Percentiles rank a stretch among this genome's conserved stretches.
Conservation (phyloP, 306 rosid species). For the Quercus berberidifolia region DNA sequence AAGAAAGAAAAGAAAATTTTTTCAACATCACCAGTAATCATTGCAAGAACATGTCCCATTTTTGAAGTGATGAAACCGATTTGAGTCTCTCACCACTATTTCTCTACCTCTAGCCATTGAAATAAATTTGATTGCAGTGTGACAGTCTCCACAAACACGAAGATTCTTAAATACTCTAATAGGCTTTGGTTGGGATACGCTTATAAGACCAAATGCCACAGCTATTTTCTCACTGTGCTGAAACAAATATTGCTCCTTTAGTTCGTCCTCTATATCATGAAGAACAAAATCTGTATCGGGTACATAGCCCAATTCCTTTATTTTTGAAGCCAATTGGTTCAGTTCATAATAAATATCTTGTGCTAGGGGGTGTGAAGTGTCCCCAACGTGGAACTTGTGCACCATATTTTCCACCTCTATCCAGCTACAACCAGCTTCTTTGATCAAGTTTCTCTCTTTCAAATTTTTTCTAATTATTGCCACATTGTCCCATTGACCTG, state of each 20-base stretch:
- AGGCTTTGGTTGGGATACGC: slow-evolving; percentile 40
- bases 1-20: no score
- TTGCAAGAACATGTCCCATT: slow-evolving; percentile 64
- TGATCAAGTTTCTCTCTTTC: slow-evolving; percentile 46
- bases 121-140: slow-evolving; percentile 50
- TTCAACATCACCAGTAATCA: slow-evolving; percentile 51
- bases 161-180: slow-evolving; percentile 60
- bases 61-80: slow-evolving; percentile 61
- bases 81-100: slow-evolving; percentile 59
- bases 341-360: slow-evolving; percentile 51
- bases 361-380: slow-evolving; percentile 60
- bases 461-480: slow-evolving; percentile 47
- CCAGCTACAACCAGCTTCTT: slow-evolving; percentile 71
- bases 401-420: slow-evolving; percentile 53
- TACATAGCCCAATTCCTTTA: slow-evolving; percentile 51
- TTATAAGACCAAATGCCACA: slow-evolving; percentile 58
- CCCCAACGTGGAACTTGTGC: slow-evolving; percentile 62
- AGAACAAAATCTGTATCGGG: slow-evolving; percentile 62
- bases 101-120: slow-evolving; percentile 56
- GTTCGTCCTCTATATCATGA: slow-evolving; percentile 68
- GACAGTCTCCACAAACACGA: slow-evolving; percentile 64
- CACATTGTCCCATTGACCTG: slow-evolving; percentile 53
- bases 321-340: slow-evolving; percentile 33
- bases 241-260: slow-evolving; percentile 54
- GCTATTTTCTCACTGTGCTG: slow-evolving; percentile 74